Conservation (phyloP, 768 basidiomycete genomes). For the Mycena rosella region DNA sequence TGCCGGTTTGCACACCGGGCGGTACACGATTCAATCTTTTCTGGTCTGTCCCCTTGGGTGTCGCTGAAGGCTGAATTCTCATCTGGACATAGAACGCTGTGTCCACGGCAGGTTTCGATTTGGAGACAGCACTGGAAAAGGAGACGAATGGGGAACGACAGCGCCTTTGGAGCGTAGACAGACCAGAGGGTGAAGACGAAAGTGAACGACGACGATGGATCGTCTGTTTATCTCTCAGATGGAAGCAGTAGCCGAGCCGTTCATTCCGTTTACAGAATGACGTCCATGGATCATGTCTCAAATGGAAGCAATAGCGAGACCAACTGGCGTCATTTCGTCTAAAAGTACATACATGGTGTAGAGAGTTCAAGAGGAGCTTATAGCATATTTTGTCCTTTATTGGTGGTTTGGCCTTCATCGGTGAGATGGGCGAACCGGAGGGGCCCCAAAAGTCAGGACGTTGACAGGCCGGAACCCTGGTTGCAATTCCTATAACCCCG, state of each 20-base stretch:
- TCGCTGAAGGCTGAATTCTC: background rate
- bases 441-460: conserved; percentile 61
- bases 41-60: conserved; percentile 41
- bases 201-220: conserved; percentile 79
- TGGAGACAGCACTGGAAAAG: conserved; percentile 63
- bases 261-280: no score
- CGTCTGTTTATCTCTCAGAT: conserved; percentile 72
- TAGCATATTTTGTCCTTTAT: no score
- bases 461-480: conserved; percentile 56
- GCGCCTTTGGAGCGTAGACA: conserved; percentile 66
- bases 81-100: conserved; percentile 41
- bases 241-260: conserved; percentile 44
- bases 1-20: conserved; percentile 81
- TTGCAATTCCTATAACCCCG: conserved; percentile 50
- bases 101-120: conserved; percentile 54
- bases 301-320: no score
- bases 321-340: no score
- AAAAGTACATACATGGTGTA: background rate
- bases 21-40: conserved; percentile 78
- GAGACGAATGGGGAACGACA: conserved; percentile 53
- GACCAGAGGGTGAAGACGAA: conserved; percentile 71
- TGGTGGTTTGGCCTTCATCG: conserved; percentile 15
- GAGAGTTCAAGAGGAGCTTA: no score
- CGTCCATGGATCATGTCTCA: no score
- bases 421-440: conserved; percentile 26